Percentiles rank a stretch among this genome's conserved stretches.
These are phyloP conservation scores for Trichothecium roseum DNA, from an alignment of 2,329 filamentous ascomycete genomes.

Conservation along the genomic window DNA sequence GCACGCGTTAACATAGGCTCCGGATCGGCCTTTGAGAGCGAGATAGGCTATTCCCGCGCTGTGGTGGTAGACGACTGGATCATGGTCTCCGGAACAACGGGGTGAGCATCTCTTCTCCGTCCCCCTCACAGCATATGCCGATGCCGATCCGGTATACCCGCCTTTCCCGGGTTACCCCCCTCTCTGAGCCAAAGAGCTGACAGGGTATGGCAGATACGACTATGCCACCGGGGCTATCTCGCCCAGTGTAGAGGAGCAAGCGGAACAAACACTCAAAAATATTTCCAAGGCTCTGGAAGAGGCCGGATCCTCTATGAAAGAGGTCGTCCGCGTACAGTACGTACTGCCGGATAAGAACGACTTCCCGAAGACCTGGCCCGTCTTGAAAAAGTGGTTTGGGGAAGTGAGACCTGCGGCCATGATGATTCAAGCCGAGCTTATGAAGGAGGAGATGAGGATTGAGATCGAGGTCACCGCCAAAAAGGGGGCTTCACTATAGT, in stretches of 20 bases:
- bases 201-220: slow-evolving; percentile 36
- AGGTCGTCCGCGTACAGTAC: slow-evolving; percentile 42
- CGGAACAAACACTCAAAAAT: slow-evolving; percentile 38
- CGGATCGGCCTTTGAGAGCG: slow-evolving; percentile 38
- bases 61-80: slow-evolving; percentile 40
- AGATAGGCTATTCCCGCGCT: slow-evolving; percentile 45
- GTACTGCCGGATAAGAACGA: slow-evolving; percentile 36
- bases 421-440: slow-evolving; percentile 39
- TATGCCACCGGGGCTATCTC: slow-evolving; percentile 36
- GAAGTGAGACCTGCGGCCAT: slow-evolving; percentile 40
- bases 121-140: neutral
- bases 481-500: slow-evolving; percentile 11
- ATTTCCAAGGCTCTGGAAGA: slow-evolving; percentile 32
- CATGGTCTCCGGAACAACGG: slow-evolving; percentile 44
- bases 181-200: too few species aligned
- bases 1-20: slow-evolving; percentile 32
- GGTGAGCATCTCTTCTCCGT: slow-evolving; percentile 19
- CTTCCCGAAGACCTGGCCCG: slow-evolving; percentile 38
- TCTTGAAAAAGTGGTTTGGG: slow-evolving; percentile 38
- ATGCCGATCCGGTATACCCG: neutral
- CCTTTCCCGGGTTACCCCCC: too few species aligned
- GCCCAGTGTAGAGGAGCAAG: slow-evolving; percentile 31
- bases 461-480: slow-evolving; percentile 33
- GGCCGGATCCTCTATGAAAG: slow-evolving; percentile 29
- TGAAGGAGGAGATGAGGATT: slow-evolving; percentile 38